Evolutionary conservation across 345 rosid species (phyloP), one percentile per base, ranked within the genome.

Genomic region (Lepidium africanum): DNA sequence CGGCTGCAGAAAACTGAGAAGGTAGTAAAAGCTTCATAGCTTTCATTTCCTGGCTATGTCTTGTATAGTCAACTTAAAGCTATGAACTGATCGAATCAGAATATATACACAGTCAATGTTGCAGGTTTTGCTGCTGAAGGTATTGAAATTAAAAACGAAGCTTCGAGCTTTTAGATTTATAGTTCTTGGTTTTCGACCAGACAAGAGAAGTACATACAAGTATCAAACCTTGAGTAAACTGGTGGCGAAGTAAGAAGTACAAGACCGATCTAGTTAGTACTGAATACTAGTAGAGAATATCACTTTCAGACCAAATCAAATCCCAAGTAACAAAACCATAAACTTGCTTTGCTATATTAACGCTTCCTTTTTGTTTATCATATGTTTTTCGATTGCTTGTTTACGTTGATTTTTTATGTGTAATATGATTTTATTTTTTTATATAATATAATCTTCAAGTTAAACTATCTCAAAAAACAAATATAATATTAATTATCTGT

Each of bases 1-100:
- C 55, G 19, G 43, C 74, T 58, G 63, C 58, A 35, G 72, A 63
- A 54, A 66, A 50, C 38, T 81, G 76, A 72, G 15, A 67, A 73
- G 70, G 63, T 47, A 15, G 17, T 47, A 46, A 25, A 36, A 36
- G 16, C 11, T 30, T 50, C 9, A 25, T 17, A 11, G 2, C 0
- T 3, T 41, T 12, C 25, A 15, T 16, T 27, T 33, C 32, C 10
- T 9, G 5, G 5, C 21, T 52, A 11, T 35, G 6, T 40, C 33
- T 13, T 33, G 42, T 59, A 27, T 46, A 9, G 57, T 72, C 59
- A 55, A 38, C 66, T 38, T 47, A 49, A 40, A 40, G 10, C 12
- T 56, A 3, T 47, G 27, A 55, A 65, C 14, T 65, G 21, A 47
- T 56, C 32, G 10, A 37, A 39, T 56, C 32, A 32, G 14, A 2